These are phyloP conservation scores for Fusarium pseudoanthophilum DNA, from an alignment of 2,329 filamentous ascomycete species.

Conservation along the genomic window DNA sequence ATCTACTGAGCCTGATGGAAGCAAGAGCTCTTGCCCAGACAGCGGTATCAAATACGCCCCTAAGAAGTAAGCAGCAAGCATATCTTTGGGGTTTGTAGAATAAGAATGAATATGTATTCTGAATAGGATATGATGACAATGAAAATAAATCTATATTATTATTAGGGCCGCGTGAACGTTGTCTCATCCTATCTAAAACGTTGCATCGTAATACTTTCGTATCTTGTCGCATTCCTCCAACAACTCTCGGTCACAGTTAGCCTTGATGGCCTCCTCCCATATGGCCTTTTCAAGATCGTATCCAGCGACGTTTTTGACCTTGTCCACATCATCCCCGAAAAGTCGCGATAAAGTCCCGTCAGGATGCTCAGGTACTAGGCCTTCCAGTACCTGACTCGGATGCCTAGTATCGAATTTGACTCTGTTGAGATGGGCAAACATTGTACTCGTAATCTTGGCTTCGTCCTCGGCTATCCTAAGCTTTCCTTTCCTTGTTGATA, in stretches of 20 bases:
- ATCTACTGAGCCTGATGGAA: constrained; percentile 64
- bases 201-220: constrained; percentile 34
- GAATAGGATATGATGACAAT: not conserved
- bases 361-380: constrained; percentile 13
- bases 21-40: constrained; percentile 66
- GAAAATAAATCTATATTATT: not conserved
- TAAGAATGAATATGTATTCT: not conserved
- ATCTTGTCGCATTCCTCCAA: constrained; percentile 39
- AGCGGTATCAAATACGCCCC: constrained; percentile 46
- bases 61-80: constrained; percentile 29
- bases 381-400: constrained; percentile 12
- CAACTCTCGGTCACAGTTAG: constrained; percentile 27
- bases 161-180: not conserved
- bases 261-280: constrained; percentile 41
- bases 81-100: not conserved
- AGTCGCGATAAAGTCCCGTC: constrained; percentile 24
- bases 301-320: constrained; percentile 26
- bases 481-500: not conserved
- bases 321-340: constrained; percentile 31
- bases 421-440: constrained; percentile 42
- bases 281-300: constrained; percentile 41
- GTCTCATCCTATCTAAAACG: constrained; percentile 24
- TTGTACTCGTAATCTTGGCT: constrained; percentile 20
- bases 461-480: not conserved
- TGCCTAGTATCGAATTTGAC: constrained; percentile 38